These are phyloP conservation scores for Cryptococcus depauperatus DNA, from an alignment of 1,284 basidiomycete genomes.

Conservation along the genomic window DNA sequence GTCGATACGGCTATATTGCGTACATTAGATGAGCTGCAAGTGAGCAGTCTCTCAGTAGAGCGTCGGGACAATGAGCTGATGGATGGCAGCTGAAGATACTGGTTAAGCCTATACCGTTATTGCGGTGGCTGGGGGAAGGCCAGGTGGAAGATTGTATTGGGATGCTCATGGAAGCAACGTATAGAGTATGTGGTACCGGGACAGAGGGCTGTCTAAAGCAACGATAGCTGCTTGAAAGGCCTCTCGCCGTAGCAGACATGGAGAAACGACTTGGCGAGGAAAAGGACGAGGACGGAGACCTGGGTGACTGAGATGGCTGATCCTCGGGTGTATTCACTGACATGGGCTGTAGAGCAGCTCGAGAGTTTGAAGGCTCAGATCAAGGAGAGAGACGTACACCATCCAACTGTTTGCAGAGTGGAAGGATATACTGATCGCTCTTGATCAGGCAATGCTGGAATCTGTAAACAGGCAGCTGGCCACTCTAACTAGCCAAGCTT, in stretches of 20 bases:
- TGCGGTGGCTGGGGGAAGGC: neutral
- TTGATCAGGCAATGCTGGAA: neutral
- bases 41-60: constrained; percentile 2
- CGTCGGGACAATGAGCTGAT: neutral
- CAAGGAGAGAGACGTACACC: no score
- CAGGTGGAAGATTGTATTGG: neutral
- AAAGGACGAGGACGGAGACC: no score
- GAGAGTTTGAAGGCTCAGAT: no score
- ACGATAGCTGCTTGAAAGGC: neutral
- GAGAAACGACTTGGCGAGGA: no score
- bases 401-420: no score
- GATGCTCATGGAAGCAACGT: constrained; percentile 6
- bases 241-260: neutral
- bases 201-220: constrained; percentile 5
- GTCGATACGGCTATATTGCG: constrained; percentile 2
- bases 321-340: no score
- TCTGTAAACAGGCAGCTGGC: neutral
- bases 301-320: no score
- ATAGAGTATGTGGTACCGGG: constrained; percentile 13
- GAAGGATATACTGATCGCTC: no score
- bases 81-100: constrained; percentile 10
- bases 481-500: no score
- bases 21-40: constrained; percentile 5
- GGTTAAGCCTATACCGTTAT: constrained; percentile 3
- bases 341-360: no score